Evolutionary conservation across 2,329 filamentous ascomycete species (phyloP), one percentile per base, ranked within the genome.

Genomic region (Penicillium sp.): DNA sequence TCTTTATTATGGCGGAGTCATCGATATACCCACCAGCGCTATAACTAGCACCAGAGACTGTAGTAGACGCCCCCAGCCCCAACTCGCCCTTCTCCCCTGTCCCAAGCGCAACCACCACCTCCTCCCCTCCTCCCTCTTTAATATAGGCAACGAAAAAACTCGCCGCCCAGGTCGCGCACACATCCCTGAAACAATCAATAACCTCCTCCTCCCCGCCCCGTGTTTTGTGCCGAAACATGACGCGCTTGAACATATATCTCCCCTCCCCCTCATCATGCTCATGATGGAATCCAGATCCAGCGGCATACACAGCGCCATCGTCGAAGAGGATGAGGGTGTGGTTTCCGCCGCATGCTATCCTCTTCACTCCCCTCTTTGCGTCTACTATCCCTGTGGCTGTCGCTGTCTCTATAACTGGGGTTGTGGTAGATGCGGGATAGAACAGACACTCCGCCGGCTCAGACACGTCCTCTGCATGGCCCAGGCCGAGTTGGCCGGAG

Each of bases 101-200:
- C 0, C 91, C 91, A 55, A 85, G 83, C 42, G 24, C 20, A 21
- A 55, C 33, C 21, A 77, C 83, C 65, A 83, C 89, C 4, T 92
- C 70, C 35, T 73, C 6, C 74, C 81, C 26, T 1, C 75, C 76
- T 8, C 7, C 16, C 21, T 23, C 33, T 9, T 49, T 33, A 5
- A 33, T 18, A 24, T 7, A 12, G 45, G 47, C 68, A 2, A 87
- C 81, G 42, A 91, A 71, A 20, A 90, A 76, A 0, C 87, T 88
- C 6, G 86, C 85, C 63, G 88, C 86, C 91, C 91, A 96, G 0
- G 89, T 90, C 3, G 91, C 90, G 7, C 89, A 84, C 49, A 88
- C 77, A 48, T 66, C 61, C 79, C 73, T 66, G 65, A 75, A 62
- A 64, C 73, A 38, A 75, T 67, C 28, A 59, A 68, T 48, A 5